Conservation (phyloP, 495 filamentous ascomycete species). For the Pseudotulostoma volvatum region DNA sequence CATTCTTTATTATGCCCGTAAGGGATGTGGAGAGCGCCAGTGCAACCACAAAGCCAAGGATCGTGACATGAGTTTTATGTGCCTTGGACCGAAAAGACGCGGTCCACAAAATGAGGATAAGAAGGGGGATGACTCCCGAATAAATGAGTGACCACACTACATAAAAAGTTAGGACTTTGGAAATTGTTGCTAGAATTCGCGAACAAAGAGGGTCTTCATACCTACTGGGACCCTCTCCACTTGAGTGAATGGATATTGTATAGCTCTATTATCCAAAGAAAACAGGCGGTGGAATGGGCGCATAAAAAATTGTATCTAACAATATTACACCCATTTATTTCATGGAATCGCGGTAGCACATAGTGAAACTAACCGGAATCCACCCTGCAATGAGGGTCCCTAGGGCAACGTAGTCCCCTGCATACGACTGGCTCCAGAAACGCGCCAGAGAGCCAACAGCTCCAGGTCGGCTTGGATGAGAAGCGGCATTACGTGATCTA, state of each 20-base stretch:
- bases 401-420: slow-evolving; percentile 73
- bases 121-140: slow-evolving; percentile 52
- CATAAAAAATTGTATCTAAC: slow-evolving; percentile 50
- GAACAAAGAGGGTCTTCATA: slow-evolving; percentile 20
- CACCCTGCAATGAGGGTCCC: slow-evolving; percentile 49
- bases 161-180: slow-evolving; percentile 1
- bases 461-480: slow-evolving; percentile 15
- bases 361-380: slow-evolving; percentile 35
- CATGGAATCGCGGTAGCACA: not conserved
- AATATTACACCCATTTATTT: not conserved
- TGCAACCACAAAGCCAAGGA: slow-evolving; percentile 63
- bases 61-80: slow-evolving; percentile 74
- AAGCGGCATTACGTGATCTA: too few species aligned
- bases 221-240: slow-evolving; percentile 70
- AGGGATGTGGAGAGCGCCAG: slow-evolving; percentile 65
- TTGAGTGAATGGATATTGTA: slow-evolving; percentile 74
- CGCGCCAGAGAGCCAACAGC: slow-evolving; percentile 24
- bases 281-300: slow-evolving; percentile 75
- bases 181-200: not conserved
- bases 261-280: slow-evolving; percentile 60
- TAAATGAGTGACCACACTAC: slow-evolving; percentile 60
- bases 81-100: slow-evolving; percentile 37
- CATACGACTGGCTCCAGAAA: slow-evolving; percentile 54
- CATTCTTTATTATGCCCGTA: slow-evolving; percentile 86
- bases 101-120: slow-evolving; percentile 49